Conservation (phyloP, 192 early-diverging fungal species). For the Linnemannia zychae region DNA sequence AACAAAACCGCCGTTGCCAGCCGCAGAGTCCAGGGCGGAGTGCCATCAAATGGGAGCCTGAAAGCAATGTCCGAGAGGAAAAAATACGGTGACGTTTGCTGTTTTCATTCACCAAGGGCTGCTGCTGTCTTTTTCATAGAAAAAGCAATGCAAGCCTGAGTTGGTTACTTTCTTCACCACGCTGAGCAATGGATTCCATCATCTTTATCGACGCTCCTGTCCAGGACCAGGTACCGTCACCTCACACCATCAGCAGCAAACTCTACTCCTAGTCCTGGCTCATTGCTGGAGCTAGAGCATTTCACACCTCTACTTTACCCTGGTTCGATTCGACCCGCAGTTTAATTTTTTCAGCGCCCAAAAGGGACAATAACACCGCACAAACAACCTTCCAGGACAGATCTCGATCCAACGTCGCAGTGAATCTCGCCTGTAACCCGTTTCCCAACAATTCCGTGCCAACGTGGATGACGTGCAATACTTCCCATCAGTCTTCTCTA, state of each 20-base stretch:
- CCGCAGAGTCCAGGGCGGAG: background rate
- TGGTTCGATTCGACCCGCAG: background rate
- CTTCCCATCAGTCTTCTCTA: background rate
- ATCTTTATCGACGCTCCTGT: conserved; percentile 57
- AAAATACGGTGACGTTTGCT: conserved; percentile 22
- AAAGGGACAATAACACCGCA: background rate
- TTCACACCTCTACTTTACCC: background rate
- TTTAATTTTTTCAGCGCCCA: background rate
- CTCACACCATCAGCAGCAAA: background rate
- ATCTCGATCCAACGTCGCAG: background rate
- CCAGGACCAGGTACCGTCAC: conserved; percentile 37
- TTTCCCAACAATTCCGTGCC: background rate
- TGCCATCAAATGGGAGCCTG: background rate
- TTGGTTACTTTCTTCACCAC: conserved; percentile 1
- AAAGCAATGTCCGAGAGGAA: background rate
- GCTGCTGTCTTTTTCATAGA: background rate
- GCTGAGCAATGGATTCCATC: conserved; percentile 45
- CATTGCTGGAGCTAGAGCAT: background rate
- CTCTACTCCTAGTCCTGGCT: background rate
- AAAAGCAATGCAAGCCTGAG: background rate
- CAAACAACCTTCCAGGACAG: background rate
- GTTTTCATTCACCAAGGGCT: background rate
- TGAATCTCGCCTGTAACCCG: background rate
- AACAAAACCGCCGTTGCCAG: background rate
- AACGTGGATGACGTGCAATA: background rate